Conservation (phyloP, 129 eudicot species). For the Escallonia herrerae region DNA sequence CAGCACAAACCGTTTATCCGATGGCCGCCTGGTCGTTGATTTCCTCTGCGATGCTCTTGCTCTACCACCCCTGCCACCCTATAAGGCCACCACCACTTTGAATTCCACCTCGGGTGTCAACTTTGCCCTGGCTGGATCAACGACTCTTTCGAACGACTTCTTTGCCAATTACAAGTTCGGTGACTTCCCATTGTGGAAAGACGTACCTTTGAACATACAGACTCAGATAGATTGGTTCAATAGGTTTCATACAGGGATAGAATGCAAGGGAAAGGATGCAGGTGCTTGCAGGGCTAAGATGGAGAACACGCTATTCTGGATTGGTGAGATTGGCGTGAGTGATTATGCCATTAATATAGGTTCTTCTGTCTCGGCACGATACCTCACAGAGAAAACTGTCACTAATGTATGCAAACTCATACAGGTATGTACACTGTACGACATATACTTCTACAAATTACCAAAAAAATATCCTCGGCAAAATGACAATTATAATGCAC, state of each 20-base stretch:
- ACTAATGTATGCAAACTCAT: conserved; percentile 21
- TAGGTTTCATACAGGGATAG: neutral
- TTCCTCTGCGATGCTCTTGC: conserved; percentile 38
- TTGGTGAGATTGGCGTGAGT: conserved; percentile 44
- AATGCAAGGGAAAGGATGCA: conserved; percentile 3
- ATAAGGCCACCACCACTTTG: conserved; percentile 7
- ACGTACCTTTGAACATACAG: conserved; percentile 8
- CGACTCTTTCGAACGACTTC: neutral
- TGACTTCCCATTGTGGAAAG: neutral
- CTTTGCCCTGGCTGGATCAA: conserved; percentile 4
- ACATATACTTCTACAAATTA: neutral
- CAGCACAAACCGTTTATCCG: conserved; percentile 12
- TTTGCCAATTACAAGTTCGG: conserved; percentile 11
- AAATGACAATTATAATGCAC: neutral
- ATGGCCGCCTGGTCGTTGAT: conserved; percentile 43
- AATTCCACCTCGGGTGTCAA: conserved; percentile 3
- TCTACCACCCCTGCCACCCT: conserved; percentile 40
- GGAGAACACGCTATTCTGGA: conserved; percentile 43
- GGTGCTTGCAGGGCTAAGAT: neutral
- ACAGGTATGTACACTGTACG: conserved; percentile 15
- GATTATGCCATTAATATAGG: conserved; percentile 37
- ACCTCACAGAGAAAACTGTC: conserved; percentile 25
- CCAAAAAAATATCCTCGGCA: no score
- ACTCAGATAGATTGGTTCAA: conserved; percentile 17
- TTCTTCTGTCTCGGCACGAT: conserved; percentile 18